Conservation (phyloP, 768 basidiomycete species). For the Russula virescens region DNA sequence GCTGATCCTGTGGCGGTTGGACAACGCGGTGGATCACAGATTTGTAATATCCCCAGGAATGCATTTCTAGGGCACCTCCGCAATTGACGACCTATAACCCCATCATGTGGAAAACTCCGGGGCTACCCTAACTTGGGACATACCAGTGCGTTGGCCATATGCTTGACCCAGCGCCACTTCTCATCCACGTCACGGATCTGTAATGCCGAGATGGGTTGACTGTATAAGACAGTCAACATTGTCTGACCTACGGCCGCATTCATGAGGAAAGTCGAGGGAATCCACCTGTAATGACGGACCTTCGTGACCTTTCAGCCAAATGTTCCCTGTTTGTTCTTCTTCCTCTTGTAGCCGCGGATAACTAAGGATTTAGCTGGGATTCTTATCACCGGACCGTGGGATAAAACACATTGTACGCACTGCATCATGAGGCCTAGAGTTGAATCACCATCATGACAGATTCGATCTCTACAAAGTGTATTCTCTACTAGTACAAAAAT, state of each 20-base stretch:
- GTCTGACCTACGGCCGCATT: constrained; percentile 27
- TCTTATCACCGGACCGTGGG: not conserved
- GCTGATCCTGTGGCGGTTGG: constrained; percentile 34
- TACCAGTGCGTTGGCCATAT: constrained; percentile 36
- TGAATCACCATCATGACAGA: not conserved
- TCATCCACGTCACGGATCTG: constrained; percentile 34
- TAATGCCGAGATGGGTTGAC: constrained; percentile 34
- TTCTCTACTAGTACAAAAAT: not conserved
- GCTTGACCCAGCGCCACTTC: constrained; percentile 35
- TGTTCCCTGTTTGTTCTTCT: constrained; percentile 27
- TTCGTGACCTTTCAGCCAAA: constrained; percentile 32
- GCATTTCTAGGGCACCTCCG: constrained; percentile 32
- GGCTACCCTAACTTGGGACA: constrained; percentile 23
- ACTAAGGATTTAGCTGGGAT: constrained; percentile 22
- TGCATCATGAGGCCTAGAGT: constrained; percentile 59
- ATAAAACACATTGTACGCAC: constrained; percentile 30
- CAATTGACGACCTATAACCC: constrained; percentile 36
- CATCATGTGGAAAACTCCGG: constrained; percentile 22
- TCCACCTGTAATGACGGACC: constrained; percentile 21
- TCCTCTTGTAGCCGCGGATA: constrained; percentile 32
- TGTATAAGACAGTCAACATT: constrained; percentile 34
- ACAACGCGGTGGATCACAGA: constrained; percentile 36
- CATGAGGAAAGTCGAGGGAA: constrained; percentile 26
- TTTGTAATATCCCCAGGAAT: constrained; percentile 34
- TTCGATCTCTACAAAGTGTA: not conserved